Evolutionary conservation across 768 basidiomycete species (phyloP), one percentile per base, ranked within the genome.

Genomic region (Rhizopogon vulgaris): DNA sequence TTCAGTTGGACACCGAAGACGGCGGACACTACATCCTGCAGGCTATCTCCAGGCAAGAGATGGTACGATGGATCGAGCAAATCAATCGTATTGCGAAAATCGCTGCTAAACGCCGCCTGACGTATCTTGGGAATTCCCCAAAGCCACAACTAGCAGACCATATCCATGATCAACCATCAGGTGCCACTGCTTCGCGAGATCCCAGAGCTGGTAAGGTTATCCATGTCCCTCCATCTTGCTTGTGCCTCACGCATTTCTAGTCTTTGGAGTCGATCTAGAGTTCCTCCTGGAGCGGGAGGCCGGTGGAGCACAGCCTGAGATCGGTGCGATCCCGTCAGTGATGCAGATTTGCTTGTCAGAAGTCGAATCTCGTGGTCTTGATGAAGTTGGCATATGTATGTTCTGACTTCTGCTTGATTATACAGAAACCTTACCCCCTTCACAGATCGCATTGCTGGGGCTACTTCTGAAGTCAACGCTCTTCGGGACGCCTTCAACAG

Each of bases 1-100:
- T 93, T 73, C 82, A 87, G 61, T 73, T 94, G 40, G 83, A 88
- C 60, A 88, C 90, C 0, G 91, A 93, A 63, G 90, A 93, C 61
- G 91, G 91, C 7, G 90, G 88, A 0, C 85, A 85, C 60, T 90
- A 90, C 60, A 66, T 91, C 32, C 69, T 93, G 14, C 91, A 94
- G 64, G 84, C 88, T 1, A 66, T 79, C 34, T 82, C 78, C 58
- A 81, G 78, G 63, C 73, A 76, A 37, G 90, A 91, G 57, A 84
- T 90, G 82, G 71, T 65, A 49, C 82, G 76, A 58, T 94, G 91
- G 91, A 75, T 90, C 49, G 82, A 85, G 15, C 84, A 81, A 24
- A 83, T 94, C 56, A 78, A 77, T 36, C 77, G 80, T 36, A 80
- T 88, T 38, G 81, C 88, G 24, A 85, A 82, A 59, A 78, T 78